phyloP scores from a whole-genome alignment of 176 grass and related monocot genomes.

The Phoenix dactylifera region DNA sequence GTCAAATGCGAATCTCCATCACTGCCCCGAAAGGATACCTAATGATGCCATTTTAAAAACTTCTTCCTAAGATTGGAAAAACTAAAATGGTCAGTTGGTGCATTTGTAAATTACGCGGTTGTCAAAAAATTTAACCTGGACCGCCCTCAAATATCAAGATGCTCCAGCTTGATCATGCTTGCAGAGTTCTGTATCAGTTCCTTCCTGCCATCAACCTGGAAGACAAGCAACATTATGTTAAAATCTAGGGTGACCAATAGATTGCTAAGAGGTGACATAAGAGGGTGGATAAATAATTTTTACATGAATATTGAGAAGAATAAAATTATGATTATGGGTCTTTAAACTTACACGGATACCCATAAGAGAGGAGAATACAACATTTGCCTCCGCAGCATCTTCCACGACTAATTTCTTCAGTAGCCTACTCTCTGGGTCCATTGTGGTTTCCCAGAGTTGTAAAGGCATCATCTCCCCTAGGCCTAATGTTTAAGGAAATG shows the following conservation, averaged over 20 bases:
- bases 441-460: constrained; percentile 93
- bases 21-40: too few relatives aligned
- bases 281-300: too few relatives aligned
- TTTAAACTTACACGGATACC: constrained; percentile 48
- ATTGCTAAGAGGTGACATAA: too few relatives aligned
- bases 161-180: constrained; percentile 61
- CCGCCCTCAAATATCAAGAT: constrained; percentile 65
- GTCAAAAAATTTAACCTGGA: neutral
- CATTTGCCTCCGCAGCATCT: constrained; percentile 77
- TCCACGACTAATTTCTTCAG: constrained; percentile 87
- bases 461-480: constrained; percentile 96
- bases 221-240: neutral
- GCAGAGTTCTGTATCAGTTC: constrained; percentile 62
- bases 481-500: constrained; percentile 30
- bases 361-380: constrained; percentile 95
- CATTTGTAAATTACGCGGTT: too few relatives aligned
- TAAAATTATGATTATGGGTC: neutral
- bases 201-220: constrained; percentile 85
- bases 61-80: too few relatives aligned
- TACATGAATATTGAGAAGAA: neutral
- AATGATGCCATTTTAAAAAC: too few relatives aligned
- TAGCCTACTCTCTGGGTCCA: constrained; percentile 80
- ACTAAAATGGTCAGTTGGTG: too few relatives aligned
- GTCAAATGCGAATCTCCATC: too few relatives aligned
- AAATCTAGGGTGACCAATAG: too few relatives aligned